phyloP scores from a whole-genome alignment of 2,329 filamentous ascomycete genomes.

The Botrytis aclada region DNA sequence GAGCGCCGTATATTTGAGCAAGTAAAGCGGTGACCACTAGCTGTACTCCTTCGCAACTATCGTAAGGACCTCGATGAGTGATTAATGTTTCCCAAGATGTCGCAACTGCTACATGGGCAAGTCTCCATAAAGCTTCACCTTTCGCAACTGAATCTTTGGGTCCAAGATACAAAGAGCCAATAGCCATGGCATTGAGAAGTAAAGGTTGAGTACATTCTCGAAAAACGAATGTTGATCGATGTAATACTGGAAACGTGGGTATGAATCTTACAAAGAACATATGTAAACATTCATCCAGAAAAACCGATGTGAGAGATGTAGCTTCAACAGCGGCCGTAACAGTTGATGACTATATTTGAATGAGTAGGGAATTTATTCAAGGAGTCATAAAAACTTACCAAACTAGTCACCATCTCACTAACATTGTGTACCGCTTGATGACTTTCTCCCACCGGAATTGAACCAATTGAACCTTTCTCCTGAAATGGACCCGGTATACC shows the following conservation, averaged over 20 bases:
- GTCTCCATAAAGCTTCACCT: conserved; percentile 45
- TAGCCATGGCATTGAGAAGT: conserved; percentile 45
- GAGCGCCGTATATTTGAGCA: conserved; percentile 44
- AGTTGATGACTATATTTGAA: conserved; percentile 40
- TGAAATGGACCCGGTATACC: conserved; percentile 41
- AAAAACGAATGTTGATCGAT: conserved; percentile 45
- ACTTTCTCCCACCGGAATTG: conserved; percentile 43
- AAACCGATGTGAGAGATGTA: conserved; percentile 45
- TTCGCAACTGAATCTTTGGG: conserved; percentile 44
- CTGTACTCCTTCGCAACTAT: conserved; percentile 45
- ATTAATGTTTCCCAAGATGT: conserved; percentile 47
- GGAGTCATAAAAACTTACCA: conserved; percentile 37
- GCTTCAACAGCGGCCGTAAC: conserved; percentile 45
- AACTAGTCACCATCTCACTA: conserved; percentile 44
- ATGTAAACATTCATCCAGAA: conserved; percentile 46
- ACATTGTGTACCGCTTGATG: conserved; percentile 46
- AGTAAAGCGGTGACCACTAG: conserved; percentile 44
- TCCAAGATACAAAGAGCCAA: conserved; percentile 46
- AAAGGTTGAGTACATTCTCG: conserved; percentile 44
- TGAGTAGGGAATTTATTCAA: not conserved
- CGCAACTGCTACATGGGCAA: conserved; percentile 45
- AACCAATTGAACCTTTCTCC: conserved; percentile 40
- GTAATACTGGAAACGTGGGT: conserved; percentile 46
- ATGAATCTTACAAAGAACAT: conserved; percentile 48
- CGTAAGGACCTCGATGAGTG: conserved; percentile 43